Conservation (phyloP, 108 stramenopile species). For the Epithemia pelagica region DNA sequence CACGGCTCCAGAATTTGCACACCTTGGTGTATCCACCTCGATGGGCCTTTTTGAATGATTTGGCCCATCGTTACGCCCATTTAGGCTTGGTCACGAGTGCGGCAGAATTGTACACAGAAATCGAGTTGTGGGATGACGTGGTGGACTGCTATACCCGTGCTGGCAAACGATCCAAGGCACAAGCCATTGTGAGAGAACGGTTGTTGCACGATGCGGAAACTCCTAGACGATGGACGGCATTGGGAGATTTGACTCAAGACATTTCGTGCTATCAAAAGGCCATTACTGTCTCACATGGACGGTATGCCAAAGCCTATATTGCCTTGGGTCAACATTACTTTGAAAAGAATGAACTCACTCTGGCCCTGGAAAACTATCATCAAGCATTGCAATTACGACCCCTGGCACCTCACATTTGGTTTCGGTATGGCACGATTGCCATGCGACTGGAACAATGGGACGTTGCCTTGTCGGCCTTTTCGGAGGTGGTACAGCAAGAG, state of each 20-base stretch:
- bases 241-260: slow-evolving; percentile 87
- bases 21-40: slow-evolving; percentile 89
- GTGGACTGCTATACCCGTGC: slow-evolving; percentile 91
- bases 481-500: slow-evolving; percentile 89
- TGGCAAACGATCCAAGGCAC: slow-evolving; percentile 81
- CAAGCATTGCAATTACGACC: slow-evolving; percentile 78
- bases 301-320: slow-evolving; percentile 80
- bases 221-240: slow-evolving; percentile 86
- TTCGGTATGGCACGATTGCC: slow-evolving; percentile 76
- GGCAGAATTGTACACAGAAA: slow-evolving; percentile 87
- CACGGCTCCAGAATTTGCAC: slow-evolving; percentile 79
- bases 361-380: slow-evolving; percentile 50
- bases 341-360: slow-evolving; percentile 57
- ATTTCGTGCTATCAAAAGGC: slow-evolving; percentile 77
- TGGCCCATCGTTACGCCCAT: slow-evolving; percentile 87
- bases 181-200: slow-evolving; percentile 81
- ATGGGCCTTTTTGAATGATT: slow-evolving; percentile 89
- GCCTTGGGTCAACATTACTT: slow-evolving; percentile 71
- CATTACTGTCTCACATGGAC: slow-evolving; percentile 74
- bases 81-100: slow-evolving; percentile 89
- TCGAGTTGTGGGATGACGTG: slow-evolving; percentile 97
- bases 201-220: slow-evolving; percentile 58
- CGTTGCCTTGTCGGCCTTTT: slow-evolving; percentile 79
- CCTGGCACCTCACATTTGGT: slow-evolving; percentile 82
- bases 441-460: slow-evolving; percentile 90